Evolutionary conservation across 1,284 basidiomycete genomes (phyloP).

Genomic region (Boletus semigastroideus): DNA sequence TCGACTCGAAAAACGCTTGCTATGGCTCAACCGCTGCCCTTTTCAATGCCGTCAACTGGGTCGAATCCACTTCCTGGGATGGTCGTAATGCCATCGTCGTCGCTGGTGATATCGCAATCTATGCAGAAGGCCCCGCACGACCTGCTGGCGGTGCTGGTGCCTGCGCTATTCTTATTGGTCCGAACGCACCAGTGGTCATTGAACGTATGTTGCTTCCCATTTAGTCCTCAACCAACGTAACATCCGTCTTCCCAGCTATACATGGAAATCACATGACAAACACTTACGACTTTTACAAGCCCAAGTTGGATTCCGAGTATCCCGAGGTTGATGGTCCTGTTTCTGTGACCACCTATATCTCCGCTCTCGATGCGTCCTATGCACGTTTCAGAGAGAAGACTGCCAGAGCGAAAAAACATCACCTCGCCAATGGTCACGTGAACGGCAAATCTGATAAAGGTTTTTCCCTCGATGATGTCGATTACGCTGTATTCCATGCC

Average conservation of each 20-base stretch:
- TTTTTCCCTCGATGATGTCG: constrained; percentile 79
- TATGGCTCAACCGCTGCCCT: constrained; percentile 98
- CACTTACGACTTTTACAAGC: constrained; percentile 98
- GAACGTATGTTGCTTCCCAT: constrained; percentile 74
- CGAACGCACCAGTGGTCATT: constrained; percentile 91
- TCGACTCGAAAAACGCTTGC: constrained; percentile 99
- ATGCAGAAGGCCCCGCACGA: constrained; percentile 93
- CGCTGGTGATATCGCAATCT: constrained; percentile 96
- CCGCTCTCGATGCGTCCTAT: constrained; percentile 92
- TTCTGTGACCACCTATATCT: constrained; percentile 94
- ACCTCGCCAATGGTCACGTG: constrained; percentile 37
- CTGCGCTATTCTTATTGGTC: constrained; percentile 93
- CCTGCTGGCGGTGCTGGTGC: constrained; percentile 98
- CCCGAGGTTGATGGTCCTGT: constrained; percentile 97
- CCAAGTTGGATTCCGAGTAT: constrained; percentile 90
- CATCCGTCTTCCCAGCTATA: constrained; percentile 61
- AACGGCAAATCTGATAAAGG: constrained; percentile 33
- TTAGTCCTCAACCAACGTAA: constrained; percentile 11
- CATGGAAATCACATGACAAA: constrained; percentile 99
- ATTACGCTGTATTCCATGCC: constrained; percentile 91
- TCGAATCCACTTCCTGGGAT: constrained; percentile 97
- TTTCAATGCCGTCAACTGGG: constrained; percentile 98
- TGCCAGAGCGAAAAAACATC: constrained; percentile 61
- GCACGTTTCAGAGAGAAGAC: constrained; percentile 84
- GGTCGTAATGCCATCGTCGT: constrained; percentile 98